Conservation (phyloP, 2,329 filamentous ascomycete genomes). For the Stemphylium vesicarium region DNA sequence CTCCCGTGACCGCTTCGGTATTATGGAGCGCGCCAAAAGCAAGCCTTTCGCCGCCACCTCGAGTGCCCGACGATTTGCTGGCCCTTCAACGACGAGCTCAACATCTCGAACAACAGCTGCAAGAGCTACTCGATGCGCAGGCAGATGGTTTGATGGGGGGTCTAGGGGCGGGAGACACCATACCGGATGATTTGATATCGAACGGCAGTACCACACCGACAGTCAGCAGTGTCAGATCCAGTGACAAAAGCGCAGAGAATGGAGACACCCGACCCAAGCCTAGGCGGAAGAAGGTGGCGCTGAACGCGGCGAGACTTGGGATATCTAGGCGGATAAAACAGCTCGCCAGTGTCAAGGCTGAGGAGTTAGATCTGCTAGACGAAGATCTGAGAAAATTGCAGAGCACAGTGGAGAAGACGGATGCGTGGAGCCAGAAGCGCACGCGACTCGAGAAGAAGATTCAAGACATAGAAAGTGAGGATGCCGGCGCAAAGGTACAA, state of each 20-base stretch:
- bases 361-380: slow-evolving; percentile 69
- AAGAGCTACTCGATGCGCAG: slow-evolving; percentile 66
- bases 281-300: slow-evolving; percentile 61
- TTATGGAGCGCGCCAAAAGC: slow-evolving; percentile 39
- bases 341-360: slow-evolving; percentile 69
- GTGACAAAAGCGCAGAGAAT: slow-evolving; percentile 31
- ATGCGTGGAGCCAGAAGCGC: slow-evolving; percentile 65
- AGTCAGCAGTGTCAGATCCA: slow-evolving; percentile 47
- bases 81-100: slow-evolving; percentile 59
- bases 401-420: slow-evolving; percentile 64
- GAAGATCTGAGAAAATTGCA: slow-evolving; percentile 64
- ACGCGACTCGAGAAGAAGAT: slow-evolving; percentile 63
- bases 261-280: slow-evolving; percentile 19
- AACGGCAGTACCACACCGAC: slow-evolving; percentile 59
- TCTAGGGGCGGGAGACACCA: slow-evolving; percentile 45
- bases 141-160: slow-evolving; percentile 63
- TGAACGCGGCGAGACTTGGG: slow-evolving; percentile 69
- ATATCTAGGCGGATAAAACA: slow-evolving; percentile 69
- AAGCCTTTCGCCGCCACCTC: slow-evolving; percentile 32
- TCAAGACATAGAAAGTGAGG: slow-evolving; percentile 60
- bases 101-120: slow-evolving; percentile 63
- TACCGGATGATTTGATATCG: slow-evolving; percentile 53
- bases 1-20: slow-evolving; percentile 42
- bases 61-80: slow-evolving; percentile 53
- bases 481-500: slow-evolving; percentile 63